Evolutionary conservation across 2,329 filamentous ascomycete species (phyloP).

Genomic region (Pestalotiopsis fici): DNA sequence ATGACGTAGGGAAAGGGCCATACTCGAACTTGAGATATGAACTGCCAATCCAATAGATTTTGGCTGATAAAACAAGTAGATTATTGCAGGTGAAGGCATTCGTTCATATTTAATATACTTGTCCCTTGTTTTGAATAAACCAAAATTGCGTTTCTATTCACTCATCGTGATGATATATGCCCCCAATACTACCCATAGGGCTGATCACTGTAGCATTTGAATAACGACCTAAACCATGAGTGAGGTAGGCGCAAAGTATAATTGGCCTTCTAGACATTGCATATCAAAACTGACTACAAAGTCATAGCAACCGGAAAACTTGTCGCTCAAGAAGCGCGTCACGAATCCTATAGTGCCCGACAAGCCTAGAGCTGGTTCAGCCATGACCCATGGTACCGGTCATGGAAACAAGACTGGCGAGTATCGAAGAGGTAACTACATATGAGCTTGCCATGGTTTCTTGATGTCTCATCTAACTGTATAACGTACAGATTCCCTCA

Average conservation of each 20-base stretch:
- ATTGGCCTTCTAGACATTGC: background rate
- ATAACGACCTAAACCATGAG: background rate
- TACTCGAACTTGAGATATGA: background rate
- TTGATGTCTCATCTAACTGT: background rate
- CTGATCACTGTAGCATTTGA: background rate
- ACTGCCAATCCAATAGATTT: background rate
- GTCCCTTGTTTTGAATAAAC: background rate
- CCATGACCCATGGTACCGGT: background rate
- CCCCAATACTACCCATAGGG: too few relatives aligned
- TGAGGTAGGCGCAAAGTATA: background rate
- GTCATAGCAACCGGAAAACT: background rate
- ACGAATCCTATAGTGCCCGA: background rate
- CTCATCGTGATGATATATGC: background rate
- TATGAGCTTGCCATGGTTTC: background rate
- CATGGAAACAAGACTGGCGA: conserved; percentile 4
- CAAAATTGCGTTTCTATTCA: background rate
- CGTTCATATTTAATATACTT: background rate
- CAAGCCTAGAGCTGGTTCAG: background rate
- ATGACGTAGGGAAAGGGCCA: background rate
- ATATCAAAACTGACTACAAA: background rate
- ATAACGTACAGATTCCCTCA: background rate
- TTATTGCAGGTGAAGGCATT: background rate
- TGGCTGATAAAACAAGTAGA: background rate
- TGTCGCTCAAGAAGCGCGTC: conserved; percentile 3
- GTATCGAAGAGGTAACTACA: background rate